Evolutionary conservation across 2,329 filamentous ascomycete genomes (phyloP).

Genomic region (Ophiostoma novo-ulmi): DNA sequence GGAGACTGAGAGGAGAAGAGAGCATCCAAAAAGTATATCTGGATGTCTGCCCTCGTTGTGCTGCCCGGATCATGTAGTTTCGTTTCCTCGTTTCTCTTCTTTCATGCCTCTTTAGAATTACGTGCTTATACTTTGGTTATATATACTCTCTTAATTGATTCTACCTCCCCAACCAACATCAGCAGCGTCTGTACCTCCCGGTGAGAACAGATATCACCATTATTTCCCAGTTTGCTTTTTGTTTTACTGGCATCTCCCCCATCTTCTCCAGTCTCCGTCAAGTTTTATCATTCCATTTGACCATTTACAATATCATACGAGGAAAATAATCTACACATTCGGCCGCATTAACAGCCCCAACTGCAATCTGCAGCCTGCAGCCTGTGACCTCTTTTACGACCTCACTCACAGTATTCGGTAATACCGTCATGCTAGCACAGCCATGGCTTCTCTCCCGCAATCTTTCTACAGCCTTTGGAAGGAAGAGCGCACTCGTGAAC

Average conservation of each 20-base stretch:
- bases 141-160: neutral
- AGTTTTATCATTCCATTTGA: neutral
- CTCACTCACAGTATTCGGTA: neutral
- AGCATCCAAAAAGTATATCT: slow-evolving; percentile 26
- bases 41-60: slow-evolving; percentile 20
- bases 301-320: neutral
- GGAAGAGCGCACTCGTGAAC: slow-evolving; percentile 46
- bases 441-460: slow-evolving; percentile 48
- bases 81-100: slow-evolving; percentile 8
- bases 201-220: neutral
- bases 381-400: neutral
- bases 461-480: slow-evolving; percentile 54
- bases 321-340: neutral
- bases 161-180: neutral
- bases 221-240: neutral
- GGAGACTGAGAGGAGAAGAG: slow-evolving; percentile 17
- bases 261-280: neutral
- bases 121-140: neutral
- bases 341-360: slow-evolving; percentile 2
- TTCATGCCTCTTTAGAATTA: neutral
- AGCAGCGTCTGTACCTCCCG: neutral
- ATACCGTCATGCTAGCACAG: slow-evolving; percentile 36
- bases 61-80: neutral
- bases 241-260: neutral
- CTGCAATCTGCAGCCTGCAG: neutral